Percentiles rank a stretch among this genome's conserved stretches.
phyloP scores from a whole-genome alignment of 805 yeast species.

The Pichia thaimueangensis region DNA sequence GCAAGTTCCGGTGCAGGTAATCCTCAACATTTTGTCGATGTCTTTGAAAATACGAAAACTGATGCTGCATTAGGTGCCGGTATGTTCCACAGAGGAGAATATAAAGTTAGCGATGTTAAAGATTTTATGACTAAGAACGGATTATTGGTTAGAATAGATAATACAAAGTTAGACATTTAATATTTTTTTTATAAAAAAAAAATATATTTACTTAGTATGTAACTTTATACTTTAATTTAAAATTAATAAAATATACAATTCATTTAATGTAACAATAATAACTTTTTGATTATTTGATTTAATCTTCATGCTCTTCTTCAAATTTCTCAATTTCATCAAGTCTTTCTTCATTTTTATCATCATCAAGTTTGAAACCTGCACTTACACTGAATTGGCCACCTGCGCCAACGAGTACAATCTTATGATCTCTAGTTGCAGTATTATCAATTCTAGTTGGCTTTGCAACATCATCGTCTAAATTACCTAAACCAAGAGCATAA shows the following conservation, averaged over 20 bases:
- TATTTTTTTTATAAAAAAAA: too few species aligned
- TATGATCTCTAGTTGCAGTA: slow-evolving; percentile 83
- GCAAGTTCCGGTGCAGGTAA: slow-evolving; percentile 98
- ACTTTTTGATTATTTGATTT: neutral
- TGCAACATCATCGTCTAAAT: slow-evolving; percentile 77
- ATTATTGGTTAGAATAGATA: slow-evolving; percentile 69
- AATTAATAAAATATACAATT: neutral
- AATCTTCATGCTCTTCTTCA: slow-evolving; percentile 28
- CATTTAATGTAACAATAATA: neutral
- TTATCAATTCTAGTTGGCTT: slow-evolving; percentile 85
- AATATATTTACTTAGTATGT: too few species aligned
- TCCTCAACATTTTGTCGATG: slow-evolving; percentile 87
- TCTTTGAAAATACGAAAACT: slow-evolving; percentile 69
- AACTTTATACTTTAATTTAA: too few species aligned
- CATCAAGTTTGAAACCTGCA: slow-evolving; percentile 64
- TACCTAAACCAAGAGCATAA: slow-evolving; percentile 90
- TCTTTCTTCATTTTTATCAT: slow-evolving; percentile 45
- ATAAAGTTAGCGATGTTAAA: slow-evolving; percentile 81
- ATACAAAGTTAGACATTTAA: slow-evolving; percentile 10
- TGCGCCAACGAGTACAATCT: slow-evolving; percentile 70
- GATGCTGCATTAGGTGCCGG: slow-evolving; percentile 99
- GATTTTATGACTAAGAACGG: slow-evolving; percentile 51
- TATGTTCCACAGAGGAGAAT: slow-evolving; percentile 94
- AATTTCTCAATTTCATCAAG: slow-evolving; percentile 46
- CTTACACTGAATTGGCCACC: slow-evolving; percentile 95